Base-by-base conservation (phyloP, 306 rosid species). In the Vigna trinervia region DNA sequence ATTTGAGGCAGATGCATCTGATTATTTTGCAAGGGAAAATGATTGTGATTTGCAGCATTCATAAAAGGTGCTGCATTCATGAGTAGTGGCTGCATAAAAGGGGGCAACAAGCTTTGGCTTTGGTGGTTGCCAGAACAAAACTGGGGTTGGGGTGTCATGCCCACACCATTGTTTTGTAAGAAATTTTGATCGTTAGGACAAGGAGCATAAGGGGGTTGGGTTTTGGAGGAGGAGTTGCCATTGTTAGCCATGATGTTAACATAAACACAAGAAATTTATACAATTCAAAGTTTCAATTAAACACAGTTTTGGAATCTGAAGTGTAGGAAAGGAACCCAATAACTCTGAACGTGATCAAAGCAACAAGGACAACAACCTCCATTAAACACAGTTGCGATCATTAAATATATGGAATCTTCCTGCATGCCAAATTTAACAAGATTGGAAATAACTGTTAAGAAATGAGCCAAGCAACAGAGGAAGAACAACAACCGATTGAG, bases 1-100 rank as follows among this genome's bases (percentile, higher is more conserved):
- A 87, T 68, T 5, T 76, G 88, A 71, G 92, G 78, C 76, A 76
- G 12, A 64, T 75, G 86, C 67, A 86, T 43, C 48, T 83, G 83
- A 78, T 85, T 85, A 70, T 84, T 86, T 83, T 85, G 96, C 81
- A 87, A 69, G 34, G 88, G 87, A 32, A 39, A 66, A 65, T 73
- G 22, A 48, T 79, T 69, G 32, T 82, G 73, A 72, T 83, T 83
- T 12, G 87, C 77, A 13, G 67, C 68, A 71, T 78, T 86, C 90
- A 82, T 78, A 61, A 84, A 84, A 41, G 87, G 82, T 22, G 86
- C 89, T 20, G 66, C 80, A 76, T 66, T 79, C 73, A 83, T 78
- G 8, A 81, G 59, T n/a, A 73, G 85, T 19, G 73, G 86, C 53
- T 73, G 88, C 83, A 83, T 57, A 74, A 77, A 85, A 12, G 92